A percentile compares a stretch with the other conserved stretches of the same genome.
Conservation (phyloP, 306 rosid genomes). For the Medicago ruthenica region DNA sequence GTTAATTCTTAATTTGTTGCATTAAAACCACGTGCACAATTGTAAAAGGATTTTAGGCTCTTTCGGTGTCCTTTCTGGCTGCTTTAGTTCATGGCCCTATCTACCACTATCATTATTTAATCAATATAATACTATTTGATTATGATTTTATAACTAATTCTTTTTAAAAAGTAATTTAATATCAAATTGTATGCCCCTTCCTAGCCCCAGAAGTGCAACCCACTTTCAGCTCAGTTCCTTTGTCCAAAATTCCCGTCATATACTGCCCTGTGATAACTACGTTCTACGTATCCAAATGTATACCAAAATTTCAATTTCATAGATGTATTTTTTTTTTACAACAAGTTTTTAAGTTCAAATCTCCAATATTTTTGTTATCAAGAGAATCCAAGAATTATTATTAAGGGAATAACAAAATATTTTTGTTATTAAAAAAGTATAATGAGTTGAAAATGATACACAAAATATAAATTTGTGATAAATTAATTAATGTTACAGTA, state of each 20-base stretch:
- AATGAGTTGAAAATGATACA: no score
- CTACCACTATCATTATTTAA: conserved; percentile 24
- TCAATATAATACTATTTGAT: no score
- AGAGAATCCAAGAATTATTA: no score
- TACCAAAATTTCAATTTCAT: conserved; percentile 1
- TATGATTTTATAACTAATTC: no score
- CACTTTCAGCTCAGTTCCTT: conserved; percentile 8
- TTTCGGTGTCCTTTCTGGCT: conserved; percentile 34
- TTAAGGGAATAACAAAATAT: no score
- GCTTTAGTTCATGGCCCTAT: conserved; percentile 36
- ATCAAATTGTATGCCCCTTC: neutral
- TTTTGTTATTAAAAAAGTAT: no score
- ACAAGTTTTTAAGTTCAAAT: no score
- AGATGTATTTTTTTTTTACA: no score
- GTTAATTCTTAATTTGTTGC: conserved; percentile 7
- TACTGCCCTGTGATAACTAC: neutral
- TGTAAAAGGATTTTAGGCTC: neutral
- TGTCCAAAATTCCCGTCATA: neutral
- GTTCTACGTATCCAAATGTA: conserved; percentile 4
- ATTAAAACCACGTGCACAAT: conserved; percentile 47
- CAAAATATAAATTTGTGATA: no score
- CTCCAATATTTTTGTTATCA: no score
- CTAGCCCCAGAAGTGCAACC: conserved; percentile 6
- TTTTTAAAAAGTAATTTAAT: no score
- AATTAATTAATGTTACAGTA: no score